Conservation (phyloP, 345 rosid genomes). For the Passiflora organensis region DNA sequence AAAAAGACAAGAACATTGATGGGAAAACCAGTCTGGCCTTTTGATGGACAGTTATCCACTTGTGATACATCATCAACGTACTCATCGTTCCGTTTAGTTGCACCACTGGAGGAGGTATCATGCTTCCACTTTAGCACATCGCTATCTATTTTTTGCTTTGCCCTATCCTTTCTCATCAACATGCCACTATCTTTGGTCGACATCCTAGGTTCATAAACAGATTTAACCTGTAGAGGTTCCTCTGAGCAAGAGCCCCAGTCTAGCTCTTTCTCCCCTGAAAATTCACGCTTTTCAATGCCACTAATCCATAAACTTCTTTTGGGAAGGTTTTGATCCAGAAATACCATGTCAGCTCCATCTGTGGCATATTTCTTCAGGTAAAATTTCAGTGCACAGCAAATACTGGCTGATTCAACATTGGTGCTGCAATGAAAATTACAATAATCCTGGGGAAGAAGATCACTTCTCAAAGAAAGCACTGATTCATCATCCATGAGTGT, state of each 20-base stretch:
- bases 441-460: background rate
- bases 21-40: slow-evolving; percentile 4
- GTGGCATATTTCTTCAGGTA: slow-evolving; percentile 15
- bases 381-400: slow-evolving; percentile 11
- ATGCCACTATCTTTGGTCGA: no score
- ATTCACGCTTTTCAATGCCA: background rate
- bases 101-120: background rate
- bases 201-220: background rate
- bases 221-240: background rate
- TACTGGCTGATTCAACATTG: background rate
- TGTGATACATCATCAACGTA: background rate
- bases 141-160: background rate
- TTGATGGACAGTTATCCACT: slow-evolving; percentile 7
- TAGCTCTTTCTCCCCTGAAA: background rate
- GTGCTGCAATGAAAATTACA: background rate
- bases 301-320: background rate
- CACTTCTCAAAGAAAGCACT: background rate
- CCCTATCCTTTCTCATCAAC: background rate
- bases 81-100: background rate
- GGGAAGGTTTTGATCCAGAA: slow-evolving; percentile 20
- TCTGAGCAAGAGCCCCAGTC: background rate
- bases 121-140: no score
- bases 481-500: background rate
- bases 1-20: slow-evolving; percentile 10
- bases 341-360: slow-evolving; percentile 21